Conservation (phyloP, 2,329 filamentous ascomycete species). For the Beauveria asiatica region DNA sequence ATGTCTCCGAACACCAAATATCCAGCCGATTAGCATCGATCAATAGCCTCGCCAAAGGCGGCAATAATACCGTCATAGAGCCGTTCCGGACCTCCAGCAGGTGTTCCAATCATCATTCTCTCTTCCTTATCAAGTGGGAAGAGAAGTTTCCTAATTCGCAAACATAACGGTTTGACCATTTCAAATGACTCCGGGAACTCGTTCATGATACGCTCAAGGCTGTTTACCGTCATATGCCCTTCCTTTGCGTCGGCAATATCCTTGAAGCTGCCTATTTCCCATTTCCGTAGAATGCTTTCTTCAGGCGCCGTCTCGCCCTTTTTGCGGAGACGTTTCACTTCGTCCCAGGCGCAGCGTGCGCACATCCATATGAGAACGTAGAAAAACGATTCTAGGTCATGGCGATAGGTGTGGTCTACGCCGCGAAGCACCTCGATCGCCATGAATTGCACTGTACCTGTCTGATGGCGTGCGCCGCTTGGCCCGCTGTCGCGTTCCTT, state of each 20-base stretch:
- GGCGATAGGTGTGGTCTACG: too few relatives aligned
- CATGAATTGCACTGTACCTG: slow-evolving; percentile 3
- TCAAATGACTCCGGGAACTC: slow-evolving; percentile 15
- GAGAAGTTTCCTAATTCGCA: slow-evolving; percentile 12
- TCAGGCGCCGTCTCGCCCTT: too few relatives aligned
- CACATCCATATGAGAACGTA: neutral
- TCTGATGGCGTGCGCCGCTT: slow-evolving; percentile 1
- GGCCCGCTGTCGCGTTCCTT: slow-evolving; percentile 3
- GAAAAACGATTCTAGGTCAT: neutral
- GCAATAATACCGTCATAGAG: slow-evolving; percentile 13
- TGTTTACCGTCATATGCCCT: too few relatives aligned
- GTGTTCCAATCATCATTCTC: slow-evolving; percentile 10
- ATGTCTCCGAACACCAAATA: too few relatives aligned
- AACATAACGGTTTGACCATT: slow-evolving; percentile 14
- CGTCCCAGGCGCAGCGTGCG: neutral
- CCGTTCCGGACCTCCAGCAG: slow-evolving; percentile 11
- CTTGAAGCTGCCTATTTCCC: too few relatives aligned
- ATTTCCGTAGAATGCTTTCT: too few relatives aligned
- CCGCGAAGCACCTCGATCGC: too few relatives aligned
- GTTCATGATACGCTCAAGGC: neutral
- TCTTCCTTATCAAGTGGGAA: slow-evolving; percentile 6
- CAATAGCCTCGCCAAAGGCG: slow-evolving; percentile 10
- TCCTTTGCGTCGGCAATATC: too few relatives aligned
- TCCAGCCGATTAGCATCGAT: too few relatives aligned
- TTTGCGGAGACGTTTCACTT: neutral